Percentiles rank a stretch among this genome's conserved stretches.
These are phyloP conservation scores for Camillea tinctor DNA, from an alignment of 2,329 filamentous ascomycete species.

Conservation along the genomic window DNA sequence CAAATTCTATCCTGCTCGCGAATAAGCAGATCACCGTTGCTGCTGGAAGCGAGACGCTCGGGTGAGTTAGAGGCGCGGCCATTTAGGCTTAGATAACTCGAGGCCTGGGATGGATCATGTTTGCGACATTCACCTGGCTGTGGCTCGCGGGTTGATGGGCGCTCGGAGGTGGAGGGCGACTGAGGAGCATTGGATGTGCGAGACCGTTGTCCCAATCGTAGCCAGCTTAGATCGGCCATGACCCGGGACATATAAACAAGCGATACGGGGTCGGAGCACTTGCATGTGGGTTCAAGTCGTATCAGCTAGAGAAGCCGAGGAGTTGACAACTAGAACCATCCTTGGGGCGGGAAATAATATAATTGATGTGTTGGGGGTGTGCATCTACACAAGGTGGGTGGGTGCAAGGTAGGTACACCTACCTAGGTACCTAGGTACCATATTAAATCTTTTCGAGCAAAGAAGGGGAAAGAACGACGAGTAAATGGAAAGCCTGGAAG, in stretches of 20 bases:
- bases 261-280: background rate
- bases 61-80: conserved; percentile 11
- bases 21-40: conserved; percentile 10
- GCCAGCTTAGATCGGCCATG: conserved; percentile 25
- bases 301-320: too few species aligned
- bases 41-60: conserved; percentile 7
- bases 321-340: too few species aligned
- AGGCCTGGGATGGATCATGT: conserved; percentile 15
- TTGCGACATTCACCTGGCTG: conserved; percentile 8
- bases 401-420: too few species aligned
- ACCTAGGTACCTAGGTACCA: too few species aligned
- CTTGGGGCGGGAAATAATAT: too few species aligned
- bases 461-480: background rate
- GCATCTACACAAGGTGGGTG: too few species aligned
- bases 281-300: too few species aligned
- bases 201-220: conserved; percentile 24
- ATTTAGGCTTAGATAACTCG: conserved; percentile 23
- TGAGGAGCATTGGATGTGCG: conserved; percentile 19
- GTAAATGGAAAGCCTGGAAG: background rate
- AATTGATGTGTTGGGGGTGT: too few species aligned
- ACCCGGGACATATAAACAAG: background rate
- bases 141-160: conserved; percentile 4
- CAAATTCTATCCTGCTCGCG: conserved; percentile 30
- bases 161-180: conserved; percentile 14
- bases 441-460: too few species aligned